These are phyloP conservation scores for Saccharomyces hybrid DNA, from an alignment of 1,139 yeast genomes.

Conservation along the genomic window DNA sequence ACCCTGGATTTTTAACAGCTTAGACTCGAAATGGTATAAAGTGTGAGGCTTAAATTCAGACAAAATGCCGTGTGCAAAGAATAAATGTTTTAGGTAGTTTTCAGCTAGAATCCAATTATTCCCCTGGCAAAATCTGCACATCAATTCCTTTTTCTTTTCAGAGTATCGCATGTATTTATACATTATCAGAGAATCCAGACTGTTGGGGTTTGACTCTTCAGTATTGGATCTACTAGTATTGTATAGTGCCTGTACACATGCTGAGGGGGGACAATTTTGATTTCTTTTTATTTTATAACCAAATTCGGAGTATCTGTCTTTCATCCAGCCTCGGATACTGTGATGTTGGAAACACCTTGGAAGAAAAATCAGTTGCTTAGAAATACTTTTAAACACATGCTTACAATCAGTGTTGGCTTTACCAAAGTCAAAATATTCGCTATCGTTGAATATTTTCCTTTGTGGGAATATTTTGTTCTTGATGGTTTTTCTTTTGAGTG, in stretches of 20 bases:
- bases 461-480: not conserved
- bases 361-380: conserved; percentile 5
- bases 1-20: not conserved
- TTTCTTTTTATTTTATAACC: conserved; percentile 14
- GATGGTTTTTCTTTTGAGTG: not conserved
- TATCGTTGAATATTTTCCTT: not conserved
- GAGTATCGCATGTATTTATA: conserved; percentile 13
- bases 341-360: conserved; percentile 20
- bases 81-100: conserved; percentile 15
- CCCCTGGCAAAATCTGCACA: conserved; percentile 20
- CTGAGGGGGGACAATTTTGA: conserved; percentile 15
- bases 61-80: conserved; percentile 19
- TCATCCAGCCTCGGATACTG: conserved; percentile 10
- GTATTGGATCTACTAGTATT: not conserved
- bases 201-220: not conserved
- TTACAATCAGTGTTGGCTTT: conserved; percentile 8
- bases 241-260: conserved; percentile 4
- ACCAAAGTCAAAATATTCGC: not conserved
- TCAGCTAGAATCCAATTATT: conserved; percentile 15
- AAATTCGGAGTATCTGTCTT: conserved; percentile 6
- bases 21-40: not conserved
- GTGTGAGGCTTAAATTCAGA: conserved; percentile 7
- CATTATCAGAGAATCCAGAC: conserved; percentile 5
- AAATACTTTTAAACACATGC: conserved; percentile 1
- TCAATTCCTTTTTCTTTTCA: conserved; percentile 7